Conservation (phyloP, 2,329 filamentous ascomycete genomes). For the Botryosphaeria dothidea region DNA sequence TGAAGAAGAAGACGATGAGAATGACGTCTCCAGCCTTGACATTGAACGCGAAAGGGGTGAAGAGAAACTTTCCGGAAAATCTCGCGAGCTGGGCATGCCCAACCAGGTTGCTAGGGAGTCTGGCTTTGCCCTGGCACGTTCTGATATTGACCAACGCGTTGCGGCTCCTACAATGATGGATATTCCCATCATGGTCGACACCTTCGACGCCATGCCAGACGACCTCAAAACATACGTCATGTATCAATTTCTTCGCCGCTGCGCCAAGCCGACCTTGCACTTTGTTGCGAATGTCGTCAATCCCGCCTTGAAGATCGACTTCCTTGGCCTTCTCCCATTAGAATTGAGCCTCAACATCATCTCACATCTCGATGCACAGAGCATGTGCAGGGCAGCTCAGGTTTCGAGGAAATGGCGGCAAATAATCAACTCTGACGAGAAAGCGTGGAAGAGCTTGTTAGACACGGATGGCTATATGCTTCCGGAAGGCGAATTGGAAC, state of each 20-base stretch:
- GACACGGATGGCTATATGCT: constrained; percentile 80
- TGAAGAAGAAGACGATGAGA: constrained; percentile 31
- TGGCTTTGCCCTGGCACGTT: neutral
- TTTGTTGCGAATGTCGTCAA: constrained; percentile 90
- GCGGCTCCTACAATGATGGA: constrained; percentile 61
- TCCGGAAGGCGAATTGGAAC: constrained; percentile 77
- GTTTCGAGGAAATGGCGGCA: constrained; percentile 94
- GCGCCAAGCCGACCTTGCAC: constrained; percentile 82
- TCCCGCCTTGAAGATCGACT: constrained; percentile 92
- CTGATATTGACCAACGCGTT: constrained; percentile 33
- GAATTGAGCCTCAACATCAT: constrained; percentile 88
- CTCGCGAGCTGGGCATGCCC: neutral
- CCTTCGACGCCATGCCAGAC: constrained; percentile 86
- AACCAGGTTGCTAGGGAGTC: neutral
- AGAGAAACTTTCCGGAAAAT: neutral
- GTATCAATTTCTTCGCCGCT: constrained; percentile 90
- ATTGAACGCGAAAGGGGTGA: constrained; percentile 22
- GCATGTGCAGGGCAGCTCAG: constrained; percentile 85
- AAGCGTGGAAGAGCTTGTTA: constrained; percentile 91
- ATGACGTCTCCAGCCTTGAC: constrained; percentile 40
- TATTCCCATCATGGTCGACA: constrained; percentile 82
- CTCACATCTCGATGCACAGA: constrained; percentile 79
- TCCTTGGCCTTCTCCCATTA: constrained; percentile 77
- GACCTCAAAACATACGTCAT: constrained; percentile 95
- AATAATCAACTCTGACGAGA: constrained; percentile 89